Conservation (phyloP, 176 grass and related monocot genomes). For the Avena atlantica region DNA sequence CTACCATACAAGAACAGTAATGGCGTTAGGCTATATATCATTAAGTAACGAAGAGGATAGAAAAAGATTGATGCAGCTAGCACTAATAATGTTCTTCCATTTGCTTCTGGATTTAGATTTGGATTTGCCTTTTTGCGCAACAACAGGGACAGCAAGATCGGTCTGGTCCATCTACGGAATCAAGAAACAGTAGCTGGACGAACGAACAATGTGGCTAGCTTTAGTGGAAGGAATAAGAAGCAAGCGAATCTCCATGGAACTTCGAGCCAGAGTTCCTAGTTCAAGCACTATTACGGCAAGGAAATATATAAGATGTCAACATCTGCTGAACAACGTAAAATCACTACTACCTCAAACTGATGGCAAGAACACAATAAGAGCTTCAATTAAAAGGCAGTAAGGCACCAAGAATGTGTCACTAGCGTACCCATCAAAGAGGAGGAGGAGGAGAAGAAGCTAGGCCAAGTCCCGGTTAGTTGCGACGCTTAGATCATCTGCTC, state of each 20-base stretch:
- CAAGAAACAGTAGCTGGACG: not conserved
- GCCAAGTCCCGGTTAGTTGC: conserved; percentile 9
- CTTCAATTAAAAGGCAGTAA: not conserved
- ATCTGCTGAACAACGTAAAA: not conserved
- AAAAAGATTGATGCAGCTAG: not conserved
- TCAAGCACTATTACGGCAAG: not conserved
- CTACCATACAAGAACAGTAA: not conserved
- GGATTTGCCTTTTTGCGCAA: conserved; percentile 26
- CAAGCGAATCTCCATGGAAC: conserved; percentile 13
- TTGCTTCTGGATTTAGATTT: not conserved
- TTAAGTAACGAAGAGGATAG: not conserved
- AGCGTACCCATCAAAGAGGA: conserved; percentile 42
- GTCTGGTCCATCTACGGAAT: not conserved
- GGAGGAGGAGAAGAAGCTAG: not conserved
- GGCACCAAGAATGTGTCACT: not conserved
- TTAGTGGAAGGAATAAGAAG: conserved; percentile 54
- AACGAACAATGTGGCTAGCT: conserved; percentile 37
- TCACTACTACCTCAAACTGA: not conserved
- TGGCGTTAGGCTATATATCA: conserved; percentile 9
- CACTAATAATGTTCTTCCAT: conserved; percentile 4
- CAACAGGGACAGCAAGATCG: not conserved
- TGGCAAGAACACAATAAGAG: not conserved
- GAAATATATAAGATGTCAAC: not conserved
- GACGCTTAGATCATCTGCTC: not conserved
- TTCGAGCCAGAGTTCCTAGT: not conserved